phyloP scores from a whole-genome alignment of 495 filamentous ascomycete genomes.

The Achaetomiella virescens region DNA sequence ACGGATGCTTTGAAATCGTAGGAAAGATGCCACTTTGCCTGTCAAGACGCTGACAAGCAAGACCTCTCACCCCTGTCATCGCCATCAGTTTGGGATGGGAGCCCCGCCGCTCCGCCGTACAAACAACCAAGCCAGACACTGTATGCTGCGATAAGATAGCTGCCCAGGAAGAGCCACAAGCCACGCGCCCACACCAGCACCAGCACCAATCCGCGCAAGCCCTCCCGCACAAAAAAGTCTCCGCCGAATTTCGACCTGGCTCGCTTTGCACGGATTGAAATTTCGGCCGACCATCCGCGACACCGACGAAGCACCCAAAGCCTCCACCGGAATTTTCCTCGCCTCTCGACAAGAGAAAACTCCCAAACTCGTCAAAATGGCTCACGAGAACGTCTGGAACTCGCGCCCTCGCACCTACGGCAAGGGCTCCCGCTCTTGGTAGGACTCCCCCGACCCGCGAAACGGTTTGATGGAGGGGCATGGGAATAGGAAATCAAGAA shows the following conservation, averaged over 20 bases:
- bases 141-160: slow-evolving; percentile 8
- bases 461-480: not conserved
- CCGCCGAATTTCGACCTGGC: slow-evolving; percentile 17
- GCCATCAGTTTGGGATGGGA: not conserved
- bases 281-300: slow-evolving; percentile 14
- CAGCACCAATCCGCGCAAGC: slow-evolving; percentile 19
- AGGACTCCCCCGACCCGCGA: slow-evolving; percentile 30
- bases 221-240: slow-evolving; percentile 31
- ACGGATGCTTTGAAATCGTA: slow-evolving; percentile 28
- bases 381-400: slow-evolving; percentile 99
- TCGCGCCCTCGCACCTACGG: slow-evolving; percentile 93
- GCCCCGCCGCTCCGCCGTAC: slow-evolving; percentile 2
- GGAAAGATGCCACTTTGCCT: slow-evolving; percentile 35
- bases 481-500: not conserved
- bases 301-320: slow-evolving; percentile 11
- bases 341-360: slow-evolving; percentile 6
- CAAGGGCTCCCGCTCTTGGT: slow-evolving; percentile 91
- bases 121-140: not conserved
- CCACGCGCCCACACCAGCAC: slow-evolving; percentile 15
- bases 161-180: not conserved
- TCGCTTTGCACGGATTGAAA: slow-evolving; percentile 4
- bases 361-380: slow-evolving; percentile 57
- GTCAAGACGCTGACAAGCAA: slow-evolving; percentile 7
- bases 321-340: slow-evolving; percentile 7
- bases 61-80: slow-evolving; percentile 4